Conservation (phyloP, 352 stramenopile species). For the Phytophthora rubi region DNA sequence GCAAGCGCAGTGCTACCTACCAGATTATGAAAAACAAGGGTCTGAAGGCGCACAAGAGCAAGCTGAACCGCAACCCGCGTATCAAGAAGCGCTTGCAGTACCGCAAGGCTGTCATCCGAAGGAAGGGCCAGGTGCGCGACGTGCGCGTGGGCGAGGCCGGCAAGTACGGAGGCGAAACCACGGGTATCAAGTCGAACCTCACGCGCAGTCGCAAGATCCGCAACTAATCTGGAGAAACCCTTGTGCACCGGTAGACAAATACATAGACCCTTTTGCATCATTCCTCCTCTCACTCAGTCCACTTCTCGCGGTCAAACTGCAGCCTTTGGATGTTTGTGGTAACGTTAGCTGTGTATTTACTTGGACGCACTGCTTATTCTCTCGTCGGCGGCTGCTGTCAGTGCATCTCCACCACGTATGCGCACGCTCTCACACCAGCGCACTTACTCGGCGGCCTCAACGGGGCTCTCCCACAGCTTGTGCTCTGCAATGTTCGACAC, state of each 20-base stretch:
- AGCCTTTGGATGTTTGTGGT: conserved; percentile 3
- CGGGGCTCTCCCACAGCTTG: conserved; percentile 87
- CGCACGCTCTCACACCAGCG: neutral
- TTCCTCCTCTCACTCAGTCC: neutral
- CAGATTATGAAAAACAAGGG: conserved; percentile 99
- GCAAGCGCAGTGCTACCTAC: conserved; percentile 92
- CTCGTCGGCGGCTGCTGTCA: conserved; percentile 2
- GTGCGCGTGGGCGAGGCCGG: conserved; percentile 85
- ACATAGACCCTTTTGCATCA: conserved; percentile 38
- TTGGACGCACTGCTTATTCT: conserved; percentile 8
- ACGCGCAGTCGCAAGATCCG: conserved; percentile 91
- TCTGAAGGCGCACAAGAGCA: conserved; percentile 97
- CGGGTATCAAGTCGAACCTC: conserved; percentile 91
- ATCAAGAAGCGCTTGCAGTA: conserved; percentile 99
- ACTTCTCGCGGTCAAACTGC: neutral
- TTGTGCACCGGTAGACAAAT: conserved; percentile 36
- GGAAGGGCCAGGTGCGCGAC: conserved; percentile 97
- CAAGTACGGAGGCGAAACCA: conserved; percentile 90
- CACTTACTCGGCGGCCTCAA: conserved; percentile 45
- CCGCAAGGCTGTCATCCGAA: conserved; percentile 96
- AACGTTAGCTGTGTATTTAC: conserved; percentile 37
- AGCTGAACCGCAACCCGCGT: conserved; percentile 98
- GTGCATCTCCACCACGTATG: conserved; percentile 7
- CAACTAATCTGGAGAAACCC: conserved; percentile 57
- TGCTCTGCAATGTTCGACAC: conserved; percentile 55